Conservation (phyloP, 331 rosid genomes). For the Acacia concinna region DNA sequence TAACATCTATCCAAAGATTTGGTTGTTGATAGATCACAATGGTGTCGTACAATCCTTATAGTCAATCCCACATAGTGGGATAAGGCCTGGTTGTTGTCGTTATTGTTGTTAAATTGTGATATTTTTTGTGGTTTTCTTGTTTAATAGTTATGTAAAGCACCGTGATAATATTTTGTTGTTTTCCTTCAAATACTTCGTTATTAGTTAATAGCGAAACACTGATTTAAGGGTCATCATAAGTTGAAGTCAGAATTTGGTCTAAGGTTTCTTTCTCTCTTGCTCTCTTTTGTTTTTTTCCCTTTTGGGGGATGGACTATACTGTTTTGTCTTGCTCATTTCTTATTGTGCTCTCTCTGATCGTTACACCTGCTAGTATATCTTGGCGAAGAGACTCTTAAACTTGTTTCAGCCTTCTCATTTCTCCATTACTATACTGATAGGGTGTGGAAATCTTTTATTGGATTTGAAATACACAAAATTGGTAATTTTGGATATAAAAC, state of each 20-base stretch:
- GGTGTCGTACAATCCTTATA: no score
- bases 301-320: not conserved
- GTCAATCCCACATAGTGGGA: no score
- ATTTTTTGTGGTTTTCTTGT: slow-evolving; percentile 12
- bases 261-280: not conserved
- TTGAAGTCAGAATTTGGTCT: not conserved
- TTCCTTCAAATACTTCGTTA: not conserved
- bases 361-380: not conserved
- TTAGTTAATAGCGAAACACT: not conserved
- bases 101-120: not conserved
- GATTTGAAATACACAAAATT: not conserved
- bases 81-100: no score
- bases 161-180: not conserved
- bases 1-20: no score
- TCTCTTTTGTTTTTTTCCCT: not conserved
- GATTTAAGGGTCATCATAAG: not conserved
- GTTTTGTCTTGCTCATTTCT: slow-evolving; percentile 4
- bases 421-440: not conserved
- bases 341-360: not conserved
- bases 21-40: no score
- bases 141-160: not conserved
- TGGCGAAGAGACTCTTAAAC: not conserved
- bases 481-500: slow-evolving; percentile 8
- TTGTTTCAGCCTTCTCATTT: slow-evolving; percentile 12
- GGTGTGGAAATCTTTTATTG: not conserved